Conservation (phyloP, 495 filamentous ascomycete species). For the Penicillium flavigenum region DNA sequence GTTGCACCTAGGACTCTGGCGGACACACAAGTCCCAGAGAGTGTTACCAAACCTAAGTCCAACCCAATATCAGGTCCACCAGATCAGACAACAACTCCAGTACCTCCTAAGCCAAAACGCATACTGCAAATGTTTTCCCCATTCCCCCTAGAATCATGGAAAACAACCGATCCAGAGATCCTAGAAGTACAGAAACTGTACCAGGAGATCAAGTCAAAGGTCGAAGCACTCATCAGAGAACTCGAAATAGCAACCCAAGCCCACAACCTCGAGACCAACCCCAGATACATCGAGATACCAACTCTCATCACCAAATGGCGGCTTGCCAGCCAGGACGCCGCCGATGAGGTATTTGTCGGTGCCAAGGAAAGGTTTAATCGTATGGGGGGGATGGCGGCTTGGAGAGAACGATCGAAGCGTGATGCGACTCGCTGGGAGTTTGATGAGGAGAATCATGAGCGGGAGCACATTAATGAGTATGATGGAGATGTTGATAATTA, state of each 20-base stretch:
- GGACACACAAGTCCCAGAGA: background rate
- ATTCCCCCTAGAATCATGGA: slow-evolving; percentile 8
- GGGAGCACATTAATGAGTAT: slow-evolving; percentile 28
- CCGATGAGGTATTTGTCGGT: slow-evolving; percentile 50
- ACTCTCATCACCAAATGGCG: slow-evolving; percentile 50
- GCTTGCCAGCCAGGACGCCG: slow-evolving; percentile 46
- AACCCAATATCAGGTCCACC: background rate
- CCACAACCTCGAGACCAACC: slow-evolving; percentile 38
- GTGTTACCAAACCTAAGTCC: background rate
- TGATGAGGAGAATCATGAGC: slow-evolving; percentile 26
- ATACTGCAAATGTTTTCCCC: background rate
- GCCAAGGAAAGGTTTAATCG: slow-evolving; percentile 43
- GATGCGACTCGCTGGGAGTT: slow-evolving; percentile 34
- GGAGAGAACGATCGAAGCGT: slow-evolving; percentile 49
- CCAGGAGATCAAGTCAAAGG: slow-evolving; percentile 32
- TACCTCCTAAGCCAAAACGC: slow-evolving; percentile 2
- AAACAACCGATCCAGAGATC: slow-evolving; percentile 23
- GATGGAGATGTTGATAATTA: slow-evolving; percentile 23
- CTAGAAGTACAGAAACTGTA: slow-evolving; percentile 36
- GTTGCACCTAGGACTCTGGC: background rate
- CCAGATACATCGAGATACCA: slow-evolving; percentile 50
- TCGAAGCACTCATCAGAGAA: slow-evolving; percentile 35
- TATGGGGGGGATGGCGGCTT: slow-evolving; percentile 59
- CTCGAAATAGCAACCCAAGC: slow-evolving; percentile 54
- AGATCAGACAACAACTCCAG: background rate